Base-by-base conservation (phyloP, 495 filamentous ascomycete species). In the Patellaria atrata region DNA sequence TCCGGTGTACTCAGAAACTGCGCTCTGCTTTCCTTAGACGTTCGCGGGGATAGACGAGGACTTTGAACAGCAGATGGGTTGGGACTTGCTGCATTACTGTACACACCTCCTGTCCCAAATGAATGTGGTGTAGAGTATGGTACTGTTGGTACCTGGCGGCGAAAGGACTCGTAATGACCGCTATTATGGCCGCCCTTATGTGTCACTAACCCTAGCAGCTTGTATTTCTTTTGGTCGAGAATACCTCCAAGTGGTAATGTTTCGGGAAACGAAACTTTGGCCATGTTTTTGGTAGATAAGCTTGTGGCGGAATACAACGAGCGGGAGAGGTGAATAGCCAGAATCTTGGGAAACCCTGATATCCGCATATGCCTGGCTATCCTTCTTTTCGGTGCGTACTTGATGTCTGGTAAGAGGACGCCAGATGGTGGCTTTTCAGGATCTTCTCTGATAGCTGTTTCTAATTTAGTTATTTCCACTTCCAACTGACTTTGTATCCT, bases 171-270 rank as follows among this genome's bases (percentile, higher is more conserved):
- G 56, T 99, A 99, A 53, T 99, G 89, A 1, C 89, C 89, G 39
- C 82, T 92, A 46, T 93, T 75, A 57, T 99, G 89, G 40, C 79
- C 91, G 13, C 89, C 89, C 50, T 92, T 94, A 51, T 99, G 89
- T 18, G 80, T 89, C 30, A 99, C 79, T 26, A 92, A 74, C 8
- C 77, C 81, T 2, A 91, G 71, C 3, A 99, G 67, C 46, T 76
- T 82, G 62, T 92, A 99, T 44, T 67, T 78, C 37, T 71, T 77
- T 41, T 75, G 75, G 32, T 74, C 70, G 13, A 91, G 58, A 12
- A 96, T 64, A 2, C 83, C 75, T 12, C 89, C 89, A 5, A 99
- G 61, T 0, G 76, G 68, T 13, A 96, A 60, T 4, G 64, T 65
- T 56, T 96, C 89, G 1, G 84, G 85, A 45, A 99, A 99, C 0